Conservation (phyloP, 2,329 filamentous ascomycete species). For the Balansia obtecta region DNA sequence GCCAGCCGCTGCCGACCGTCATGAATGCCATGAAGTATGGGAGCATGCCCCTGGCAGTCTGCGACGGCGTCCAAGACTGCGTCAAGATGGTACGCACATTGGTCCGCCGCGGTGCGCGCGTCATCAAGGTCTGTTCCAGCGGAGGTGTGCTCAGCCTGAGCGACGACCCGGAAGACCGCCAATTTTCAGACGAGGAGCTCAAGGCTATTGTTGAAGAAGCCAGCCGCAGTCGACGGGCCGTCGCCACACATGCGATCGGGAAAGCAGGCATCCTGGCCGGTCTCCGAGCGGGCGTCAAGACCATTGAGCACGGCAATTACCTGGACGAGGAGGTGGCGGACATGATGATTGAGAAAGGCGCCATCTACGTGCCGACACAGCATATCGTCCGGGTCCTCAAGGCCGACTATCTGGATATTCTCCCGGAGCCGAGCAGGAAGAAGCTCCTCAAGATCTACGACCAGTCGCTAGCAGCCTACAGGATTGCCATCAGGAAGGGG, state of each 20-base stretch:
- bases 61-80: constrained; percentile 28
- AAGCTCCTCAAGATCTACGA: constrained; percentile 18
- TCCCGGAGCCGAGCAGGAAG: constrained; percentile 13
- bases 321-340: constrained; percentile 27
- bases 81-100: constrained; percentile 25
- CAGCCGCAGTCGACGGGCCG: constrained; percentile 20
- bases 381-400: constrained; percentile 21
- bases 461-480: constrained; percentile 24
- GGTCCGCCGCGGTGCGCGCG: constrained; percentile 26
- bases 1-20: constrained; percentile 19
- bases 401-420: constrained; percentile 19
- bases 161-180: constrained; percentile 25
- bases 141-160: constrained; percentile 27
- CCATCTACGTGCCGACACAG: constrained; percentile 26
- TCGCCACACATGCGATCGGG: constrained; percentile 28
- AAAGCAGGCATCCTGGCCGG: constrained; percentile 28
- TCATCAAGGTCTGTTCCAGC: constrained; percentile 28
- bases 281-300: constrained; percentile 23
- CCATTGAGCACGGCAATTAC: constrained; percentile 28
- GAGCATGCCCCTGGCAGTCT: constrained; percentile 19
- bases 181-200: constrained; percentile 28
- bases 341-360: constrained; percentile 24
- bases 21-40: constrained; percentile 21
- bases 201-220: constrained; percentile 25
- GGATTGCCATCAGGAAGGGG: constrained; percentile 23